Percentiles rank a stretch among this genome's conserved stretches.
Conservation (phyloP, 2,329 filamentous ascomycete species). For the Aspergillus japonicus region DNA sequence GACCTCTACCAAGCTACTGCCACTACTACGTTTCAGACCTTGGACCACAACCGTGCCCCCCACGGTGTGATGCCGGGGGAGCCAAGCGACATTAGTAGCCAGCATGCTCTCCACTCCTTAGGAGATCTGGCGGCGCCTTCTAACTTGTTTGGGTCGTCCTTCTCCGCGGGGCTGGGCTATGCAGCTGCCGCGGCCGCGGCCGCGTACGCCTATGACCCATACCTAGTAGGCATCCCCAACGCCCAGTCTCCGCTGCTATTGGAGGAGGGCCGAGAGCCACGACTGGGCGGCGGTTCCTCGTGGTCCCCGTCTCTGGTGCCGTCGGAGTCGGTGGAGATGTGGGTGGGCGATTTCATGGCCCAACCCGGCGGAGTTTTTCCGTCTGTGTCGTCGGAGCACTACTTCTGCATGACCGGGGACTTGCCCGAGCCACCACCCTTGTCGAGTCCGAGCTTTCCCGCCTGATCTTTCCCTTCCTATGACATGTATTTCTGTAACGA, state of each 20-base stretch:
- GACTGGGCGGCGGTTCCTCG: not conserved
- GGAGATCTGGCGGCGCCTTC: not conserved
- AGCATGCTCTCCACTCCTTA: not conserved
- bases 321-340: slow-evolving; percentile 8
- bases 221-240: not conserved
- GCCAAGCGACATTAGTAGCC: not conserved
- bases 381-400: not conserved
- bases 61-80: not conserved
- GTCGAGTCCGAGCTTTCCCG: not conserved
- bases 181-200: not conserved
- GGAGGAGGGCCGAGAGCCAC: not conserved
- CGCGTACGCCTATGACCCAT: not conserved
- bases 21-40: not conserved
- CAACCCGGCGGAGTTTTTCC: not conserved
- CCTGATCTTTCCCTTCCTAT: not conserved
- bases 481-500: not conserved
- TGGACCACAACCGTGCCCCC: not conserved
- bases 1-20: not conserved
- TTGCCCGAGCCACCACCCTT: not conserved
- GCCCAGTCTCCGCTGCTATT: not conserved
- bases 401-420: not conserved
- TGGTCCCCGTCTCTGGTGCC: slow-evolving; percentile 5
- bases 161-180: not conserved
- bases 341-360: slow-evolving; percentile 12
- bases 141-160: not conserved